A percentile compares a stretch with the other conserved stretches of the same genome.
Evolutionary conservation across 2,329 filamentous ascomycete species (phyloP).

Genomic region (Nakataea oryzae): DNA sequence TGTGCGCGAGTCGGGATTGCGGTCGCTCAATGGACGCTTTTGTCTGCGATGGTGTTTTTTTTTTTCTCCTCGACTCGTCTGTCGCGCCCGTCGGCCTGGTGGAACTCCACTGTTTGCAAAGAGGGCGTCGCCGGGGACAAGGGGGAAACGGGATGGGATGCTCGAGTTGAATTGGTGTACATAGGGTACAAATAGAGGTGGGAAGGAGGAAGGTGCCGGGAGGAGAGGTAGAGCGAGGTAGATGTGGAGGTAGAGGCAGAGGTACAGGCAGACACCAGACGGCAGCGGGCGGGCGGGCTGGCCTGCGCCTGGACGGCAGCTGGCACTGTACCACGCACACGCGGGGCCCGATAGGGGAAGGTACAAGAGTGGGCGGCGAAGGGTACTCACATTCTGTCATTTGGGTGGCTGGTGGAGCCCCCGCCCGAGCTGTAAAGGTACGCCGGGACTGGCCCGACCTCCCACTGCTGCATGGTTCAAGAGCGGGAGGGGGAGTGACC

Average conservation of each 20-base stretch:
- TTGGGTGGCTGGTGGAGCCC: slow-evolving; percentile 38
- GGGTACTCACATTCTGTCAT: slow-evolving; percentile 47
- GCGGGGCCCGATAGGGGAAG: slow-evolving; percentile 11
- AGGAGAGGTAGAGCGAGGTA: not conserved
- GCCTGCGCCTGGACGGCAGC: not conserved
- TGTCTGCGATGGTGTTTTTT: not conserved
- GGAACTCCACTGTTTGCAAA: not conserved
- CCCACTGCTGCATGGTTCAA: slow-evolving; percentile 49
- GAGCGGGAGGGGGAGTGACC: not conserved
- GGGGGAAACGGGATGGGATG: not conserved
- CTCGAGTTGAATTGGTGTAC: not conserved
- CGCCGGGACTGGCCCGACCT: slow-evolving; percentile 49
- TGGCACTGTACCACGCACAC: slow-evolving; percentile 6
- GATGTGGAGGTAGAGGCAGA: not conserved
- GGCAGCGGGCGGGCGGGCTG: slow-evolving; percentile 3
- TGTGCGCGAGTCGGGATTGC: not conserved
- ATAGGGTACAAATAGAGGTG: slow-evolving; percentile 3
- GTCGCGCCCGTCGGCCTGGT: not conserved
- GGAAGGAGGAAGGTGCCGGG: not conserved
- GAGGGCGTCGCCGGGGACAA: not conserved
- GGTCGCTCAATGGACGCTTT: not conserved
- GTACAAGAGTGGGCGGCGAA: slow-evolving; percentile 16
- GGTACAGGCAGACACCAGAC: not conserved
- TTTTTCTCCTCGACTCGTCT: not conserved
- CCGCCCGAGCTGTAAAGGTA: slow-evolving; percentile 39